phyloP scores from a whole-genome alignment of 495 filamentous ascomycete genomes.

The Pyrenula aspistea region DNA sequence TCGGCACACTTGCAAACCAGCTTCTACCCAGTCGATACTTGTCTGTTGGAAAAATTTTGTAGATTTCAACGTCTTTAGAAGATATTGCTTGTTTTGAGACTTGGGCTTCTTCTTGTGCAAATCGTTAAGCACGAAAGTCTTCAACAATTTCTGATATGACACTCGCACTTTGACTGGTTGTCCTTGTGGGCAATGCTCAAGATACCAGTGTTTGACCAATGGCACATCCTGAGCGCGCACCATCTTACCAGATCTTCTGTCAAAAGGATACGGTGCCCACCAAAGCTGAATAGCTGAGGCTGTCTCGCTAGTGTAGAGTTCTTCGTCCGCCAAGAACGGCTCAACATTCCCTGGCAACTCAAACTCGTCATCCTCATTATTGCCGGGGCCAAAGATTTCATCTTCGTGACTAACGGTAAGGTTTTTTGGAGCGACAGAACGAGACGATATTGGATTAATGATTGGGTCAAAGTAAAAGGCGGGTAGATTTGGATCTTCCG shows the following conservation, averaged over 20 bases:
- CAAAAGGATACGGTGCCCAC: conserved; percentile 98
- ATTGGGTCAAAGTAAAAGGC: conserved; percentile 97
- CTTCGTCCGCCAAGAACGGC: conserved; percentile 84
- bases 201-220: conserved; percentile 95
- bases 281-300: conserved; percentile 86
- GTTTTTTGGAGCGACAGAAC: conserved; percentile 91
- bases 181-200: conserved; percentile 85
- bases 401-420: conserved; percentile 88
- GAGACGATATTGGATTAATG: conserved; percentile 95
- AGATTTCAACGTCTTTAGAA: conserved; percentile 78
- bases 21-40: conserved; percentile 98
- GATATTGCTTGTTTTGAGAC: conserved; percentile 85
- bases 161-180: conserved; percentile 97
- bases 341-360: conserved; percentile 68
- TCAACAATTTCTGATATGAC: conserved; percentile 98
- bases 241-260: conserved; percentile 94
- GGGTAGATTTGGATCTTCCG: conserved; percentile 79
- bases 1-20: conserved; percentile 92
- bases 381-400: conserved; percentile 78
- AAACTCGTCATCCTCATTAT: conserved; percentile 82
- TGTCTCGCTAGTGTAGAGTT: conserved; percentile 82
- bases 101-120: conserved; percentile 91
- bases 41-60: conserved; percentile 99
- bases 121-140: conserved; percentile 93
- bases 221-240: conserved; percentile 95